phyloP scores from a whole-genome alignment of 2,329 filamentous ascomycete species.

The Paracoccidioides lutzii region DNA sequence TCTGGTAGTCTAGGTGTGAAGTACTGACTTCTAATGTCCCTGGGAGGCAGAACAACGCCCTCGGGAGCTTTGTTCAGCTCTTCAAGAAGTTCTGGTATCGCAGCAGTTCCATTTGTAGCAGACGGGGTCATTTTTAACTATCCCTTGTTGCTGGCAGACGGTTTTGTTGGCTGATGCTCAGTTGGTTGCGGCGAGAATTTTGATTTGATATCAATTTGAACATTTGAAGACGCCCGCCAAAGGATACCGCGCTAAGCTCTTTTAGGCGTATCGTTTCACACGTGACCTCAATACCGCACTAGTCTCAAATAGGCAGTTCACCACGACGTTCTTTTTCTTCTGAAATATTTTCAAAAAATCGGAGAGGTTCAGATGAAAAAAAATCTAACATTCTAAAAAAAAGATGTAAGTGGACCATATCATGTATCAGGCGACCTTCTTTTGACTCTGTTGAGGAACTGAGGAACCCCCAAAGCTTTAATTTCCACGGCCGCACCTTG shows the following conservation, averaged over 20 bases:
- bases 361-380: too few relatives aligned
- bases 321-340: too few relatives aligned
- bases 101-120: slow-evolving; percentile 24
- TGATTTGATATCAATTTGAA: neutral
- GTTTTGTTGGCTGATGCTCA: neutral
- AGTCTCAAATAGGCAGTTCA: neutral
- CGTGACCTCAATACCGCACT: neutral
- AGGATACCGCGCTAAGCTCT: neutral
- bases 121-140: slow-evolving; percentile 28
- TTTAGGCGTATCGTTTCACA: neutral
- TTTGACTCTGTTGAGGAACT: too few relatives aligned
- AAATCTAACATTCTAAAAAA: too few relatives aligned
- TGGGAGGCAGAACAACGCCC: slow-evolving; percentile 73
- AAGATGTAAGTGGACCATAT: too few relatives aligned
- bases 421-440: too few relatives aligned
- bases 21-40: slow-evolving; percentile 57
- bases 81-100: slow-evolving; percentile 29
- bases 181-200: neutral
- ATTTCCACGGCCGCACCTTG: too few relatives aligned
- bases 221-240: too few relatives aligned
- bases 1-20: neutral
- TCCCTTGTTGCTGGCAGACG: neutral
- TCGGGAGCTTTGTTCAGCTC: slow-evolving; percentile 64
- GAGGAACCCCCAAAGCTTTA: too few relatives aligned
- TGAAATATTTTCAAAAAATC: too few relatives aligned